A percentile compares a stretch with the other conserved stretches of the same genome.
phyloP scores from a whole-genome alignment of 2,329 filamentous ascomycete species.

The Fusarium tricinctum region DNA sequence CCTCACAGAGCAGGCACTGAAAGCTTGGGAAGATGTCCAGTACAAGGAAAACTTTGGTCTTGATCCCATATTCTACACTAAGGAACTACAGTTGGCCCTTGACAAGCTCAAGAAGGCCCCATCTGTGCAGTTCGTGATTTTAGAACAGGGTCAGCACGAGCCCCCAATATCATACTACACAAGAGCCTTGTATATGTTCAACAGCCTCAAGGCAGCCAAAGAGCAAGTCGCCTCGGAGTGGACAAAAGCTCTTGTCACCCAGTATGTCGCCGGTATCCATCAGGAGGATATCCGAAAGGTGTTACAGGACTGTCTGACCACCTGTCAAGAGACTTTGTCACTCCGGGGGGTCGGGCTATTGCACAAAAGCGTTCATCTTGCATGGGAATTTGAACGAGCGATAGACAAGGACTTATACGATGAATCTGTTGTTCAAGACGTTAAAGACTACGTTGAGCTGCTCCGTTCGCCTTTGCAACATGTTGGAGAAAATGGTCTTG shows the following conservation, averaged over 20 bases:
- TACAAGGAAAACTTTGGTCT: conserved; percentile 56
- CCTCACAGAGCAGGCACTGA: conserved; percentile 56
- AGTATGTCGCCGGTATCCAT: conserved; percentile 68
- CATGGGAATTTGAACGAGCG: conserved; percentile 67
- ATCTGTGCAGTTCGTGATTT: conserved; percentile 65
- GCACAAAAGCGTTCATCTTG: conserved; percentile 70
- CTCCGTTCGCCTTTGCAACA: conserved; percentile 59
- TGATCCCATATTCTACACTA: conserved; percentile 66
- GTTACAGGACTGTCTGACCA: conserved; percentile 50
- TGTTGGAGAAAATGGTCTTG: neutral
- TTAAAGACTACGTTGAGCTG: conserved; percentile 65
- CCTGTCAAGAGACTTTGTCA: conserved; percentile 32
- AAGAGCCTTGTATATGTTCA: conserved; percentile 54
- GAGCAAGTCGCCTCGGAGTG: conserved; percentile 14
- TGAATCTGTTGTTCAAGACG: conserved; percentile 51
- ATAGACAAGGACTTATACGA: conserved; percentile 64
- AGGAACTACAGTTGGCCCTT: conserved; percentile 63
- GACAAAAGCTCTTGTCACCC: conserved; percentile 51
- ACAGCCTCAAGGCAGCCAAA: conserved; percentile 29
- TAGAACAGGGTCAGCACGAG: conserved; percentile 69
- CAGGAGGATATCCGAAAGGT: conserved; percentile 61
- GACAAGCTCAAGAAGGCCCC: conserved; percentile 66
- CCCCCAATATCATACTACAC: conserved; percentile 63
- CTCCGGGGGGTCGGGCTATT: conserved; percentile 61
- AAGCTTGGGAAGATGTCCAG: conserved; percentile 63